Evolutionary conservation across 2,329 filamentous ascomycete genomes (phyloP), one percentile per base, ranked within the genome.

Genomic region (Diaporthe vexans): DNA sequence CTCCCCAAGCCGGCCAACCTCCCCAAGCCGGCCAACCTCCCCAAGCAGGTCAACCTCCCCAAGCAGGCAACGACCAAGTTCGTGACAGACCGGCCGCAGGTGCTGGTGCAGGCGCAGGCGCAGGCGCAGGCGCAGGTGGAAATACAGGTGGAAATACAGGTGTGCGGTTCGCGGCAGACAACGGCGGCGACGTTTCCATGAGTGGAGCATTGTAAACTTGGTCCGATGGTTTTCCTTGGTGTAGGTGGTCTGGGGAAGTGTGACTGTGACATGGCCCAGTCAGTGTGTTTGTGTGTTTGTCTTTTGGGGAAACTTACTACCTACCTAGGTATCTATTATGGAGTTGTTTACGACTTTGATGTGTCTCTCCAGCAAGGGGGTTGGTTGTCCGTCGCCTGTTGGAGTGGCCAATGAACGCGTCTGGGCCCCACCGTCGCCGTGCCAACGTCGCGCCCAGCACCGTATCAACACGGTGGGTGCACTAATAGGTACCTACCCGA

Each of bases 391-490:
- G n/a, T 43, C 6, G 40, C 40, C 6, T 10, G 40, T 17, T 51
- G 46, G 21, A 51, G n/a, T 52, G 46, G 3, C 61, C 43, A 67
- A 48, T 52, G 26, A 67, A n/a, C 13, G 13, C 24, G 43, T 11
- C 26, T 33, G 13, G 29, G 5, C 43, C 13, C 6, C 3, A 9
- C 46, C 33, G 63, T 68, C 48, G 63, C 63, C 48, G 48, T 68
- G 63, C 48, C 63, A 68, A 68, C 63, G 63, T 33, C 46, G 46
- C 52, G 33, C 63, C 21, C 3, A 19, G 63, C 63, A 68, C 48
- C n/a, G 63, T 68, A 29, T 54, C 63, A 68, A 40, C 48, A 68
- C 33, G 40, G 59, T 43, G 59, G 26, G 35, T 10, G 15, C 48
- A 51, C 61, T 51, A 51, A 29, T n/a, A 33, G 19, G 7, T 29